Base-by-base conservation (phyloP, 2,329 filamentous ascomycete genomes). In the Lasiodiplodia sp. region DNA sequence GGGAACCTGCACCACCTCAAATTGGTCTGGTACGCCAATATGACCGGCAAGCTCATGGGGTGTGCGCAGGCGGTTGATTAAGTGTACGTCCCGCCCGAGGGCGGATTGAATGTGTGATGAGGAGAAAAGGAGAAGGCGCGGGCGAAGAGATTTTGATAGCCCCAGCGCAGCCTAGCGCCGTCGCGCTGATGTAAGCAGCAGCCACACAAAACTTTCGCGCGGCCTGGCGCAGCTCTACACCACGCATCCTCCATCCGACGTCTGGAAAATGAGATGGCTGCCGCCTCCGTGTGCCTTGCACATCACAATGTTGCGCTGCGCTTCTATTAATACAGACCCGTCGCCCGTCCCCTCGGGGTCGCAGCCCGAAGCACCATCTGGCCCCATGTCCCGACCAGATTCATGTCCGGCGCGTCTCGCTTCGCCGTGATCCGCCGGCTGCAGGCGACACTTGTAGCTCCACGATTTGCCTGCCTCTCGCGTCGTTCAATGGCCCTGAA, bases 401-500 rank as follows among this genome's bases (percentile, higher is more conserved):
- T 21, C 47, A 52, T 37, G 44, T 62, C 56, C 37, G 53, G 53
- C 53, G n/a, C 53, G 53, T 49, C 34, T 63, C 60, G 60, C 60
- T 64, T 40, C 47, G 47, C 31, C 31, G 38, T 52, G 60, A 64
- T 64, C 44, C 60, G 47, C 60, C 60, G 60, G 60, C 47, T 52
- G 60, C 31, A 64, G 51, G 60, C 60, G 60, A 66, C 23, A 5
- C 16, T 60, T 44, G 12, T 44, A 67, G 31, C 70, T 75, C 83
- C 83, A 84, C 82, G 81, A 79, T 81, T 83, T 84, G 82, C 81
- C 82, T 84, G 82, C 82, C 82, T 78, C 80, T 76, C 78, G 82
- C 79, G 77, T 77, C 71, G 75, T 74, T 74, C 76, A 73, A 82
- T 84, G 81, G 78, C 81, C 80, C 78, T 75, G 79, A 78, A 81